These are phyloP conservation scores for Isabelozyma rhagii DNA, from an alignment of 805 yeast genomes.

Conservation along the genomic window DNA sequence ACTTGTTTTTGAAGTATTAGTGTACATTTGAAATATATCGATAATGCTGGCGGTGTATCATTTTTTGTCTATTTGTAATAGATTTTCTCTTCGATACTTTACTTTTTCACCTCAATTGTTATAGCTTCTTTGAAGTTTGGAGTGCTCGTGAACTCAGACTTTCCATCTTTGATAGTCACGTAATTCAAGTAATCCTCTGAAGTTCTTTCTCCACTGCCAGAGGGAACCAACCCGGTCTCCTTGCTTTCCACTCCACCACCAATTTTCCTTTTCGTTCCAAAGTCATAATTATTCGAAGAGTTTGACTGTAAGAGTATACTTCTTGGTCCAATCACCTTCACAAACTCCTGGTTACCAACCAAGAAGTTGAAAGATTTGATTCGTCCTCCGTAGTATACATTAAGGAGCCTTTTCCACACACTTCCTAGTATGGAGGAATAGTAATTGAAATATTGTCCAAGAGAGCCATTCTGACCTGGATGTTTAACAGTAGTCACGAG, in stretches of 20 bases:
- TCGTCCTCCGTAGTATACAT: neutral
- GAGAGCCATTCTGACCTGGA: neutral
- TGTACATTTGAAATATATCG: no score
- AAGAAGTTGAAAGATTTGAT: conserved; percentile 3
- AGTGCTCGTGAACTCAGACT: conserved; percentile 42
- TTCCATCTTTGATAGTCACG: conserved; percentile 42
- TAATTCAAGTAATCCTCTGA: conserved; percentile 43
- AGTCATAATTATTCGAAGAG: conserved; percentile 13
- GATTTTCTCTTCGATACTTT: neutral
- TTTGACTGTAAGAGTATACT: conserved; percentile 47
- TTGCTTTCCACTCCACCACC: neutral
- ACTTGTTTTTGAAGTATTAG: no score
- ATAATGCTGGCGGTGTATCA: no score
- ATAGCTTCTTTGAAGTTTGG: conserved; percentile 20
- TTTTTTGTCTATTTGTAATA: no score
- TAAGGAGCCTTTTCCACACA: neutral
- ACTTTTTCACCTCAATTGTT: neutral
- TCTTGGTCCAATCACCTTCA: conserved; percentile 55
- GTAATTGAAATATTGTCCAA: neutral
- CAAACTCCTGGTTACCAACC: conserved; percentile 41
- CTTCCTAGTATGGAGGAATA: neutral
- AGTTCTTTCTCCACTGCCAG: neutral
- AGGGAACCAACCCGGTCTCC: neutral
- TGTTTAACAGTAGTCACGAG: neutral
- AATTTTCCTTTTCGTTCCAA: neutral